phyloP scores from a whole-genome alignment of 805 yeast genomes.

The Zygoascus biomembranicola region DNA sequence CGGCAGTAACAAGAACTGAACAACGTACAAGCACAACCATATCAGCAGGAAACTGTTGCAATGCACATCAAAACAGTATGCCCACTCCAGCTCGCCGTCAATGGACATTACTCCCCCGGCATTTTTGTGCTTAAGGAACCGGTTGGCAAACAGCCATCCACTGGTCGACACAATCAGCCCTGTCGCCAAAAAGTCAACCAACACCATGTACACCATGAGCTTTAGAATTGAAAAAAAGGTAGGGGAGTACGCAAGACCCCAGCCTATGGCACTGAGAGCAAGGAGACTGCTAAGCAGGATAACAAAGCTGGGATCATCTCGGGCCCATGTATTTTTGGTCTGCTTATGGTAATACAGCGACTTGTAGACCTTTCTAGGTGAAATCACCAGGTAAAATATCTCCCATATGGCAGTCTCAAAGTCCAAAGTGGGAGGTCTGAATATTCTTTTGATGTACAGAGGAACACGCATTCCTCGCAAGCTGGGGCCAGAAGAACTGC shows the following conservation, averaged over 20 bases:
- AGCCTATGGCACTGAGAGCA: constrained; percentile 68
- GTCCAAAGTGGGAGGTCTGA: constrained; percentile 75
- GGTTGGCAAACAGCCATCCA: constrained; percentile 66
- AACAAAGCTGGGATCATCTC: constrained; percentile 89
- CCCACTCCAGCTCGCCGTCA: constrained; percentile 67
- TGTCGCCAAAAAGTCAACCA: constrained; percentile 66
- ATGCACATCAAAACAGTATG: constrained; percentile 89
- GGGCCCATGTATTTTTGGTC: constrained; percentile 69
- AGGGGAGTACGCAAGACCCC: constrained; percentile 82
- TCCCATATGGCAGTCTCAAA: constrained; percentile 94
- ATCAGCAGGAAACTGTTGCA: constrained; percentile 80
- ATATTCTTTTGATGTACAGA: constrained; percentile 33
- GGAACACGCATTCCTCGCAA: constrained; percentile 17
- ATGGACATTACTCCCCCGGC: constrained; percentile 21
- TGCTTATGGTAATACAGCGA: constrained; percentile 76
- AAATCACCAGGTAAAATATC: constrained; percentile 58
- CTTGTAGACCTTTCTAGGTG: constrained; percentile 76
- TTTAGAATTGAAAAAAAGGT: constrained; percentile 50
- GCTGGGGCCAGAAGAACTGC: background rate
- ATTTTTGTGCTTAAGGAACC: constrained; percentile 36
- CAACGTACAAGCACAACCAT: constrained; percentile 66
- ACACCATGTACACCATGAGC: constrained; percentile 73
- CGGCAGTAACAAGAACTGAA: constrained; percentile 72
- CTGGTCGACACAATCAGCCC: constrained; percentile 65
- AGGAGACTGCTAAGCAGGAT: constrained; percentile 61